Conservation (phyloP, 495 filamentous ascomycete species). For the Daldinia concentrica region DNA sequence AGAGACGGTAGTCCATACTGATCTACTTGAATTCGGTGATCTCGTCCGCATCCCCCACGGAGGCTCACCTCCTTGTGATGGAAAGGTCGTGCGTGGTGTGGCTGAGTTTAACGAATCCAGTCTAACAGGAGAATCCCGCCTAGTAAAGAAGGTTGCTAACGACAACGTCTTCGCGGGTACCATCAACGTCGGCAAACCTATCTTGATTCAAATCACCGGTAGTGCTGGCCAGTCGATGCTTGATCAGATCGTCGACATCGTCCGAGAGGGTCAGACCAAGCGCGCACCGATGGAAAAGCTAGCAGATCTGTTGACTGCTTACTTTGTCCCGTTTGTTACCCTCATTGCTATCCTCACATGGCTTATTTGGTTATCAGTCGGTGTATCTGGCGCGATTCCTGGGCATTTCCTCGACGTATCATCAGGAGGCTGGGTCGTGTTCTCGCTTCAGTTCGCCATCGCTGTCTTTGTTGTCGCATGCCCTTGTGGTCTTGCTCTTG, state of each 20-base stretch:
- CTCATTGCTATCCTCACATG: conserved; percentile 84
- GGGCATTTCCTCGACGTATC: conserved; percentile 69
- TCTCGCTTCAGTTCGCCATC: conserved; percentile 91
- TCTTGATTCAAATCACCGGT: conserved; percentile 75
- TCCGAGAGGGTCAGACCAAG: conserved; percentile 89
- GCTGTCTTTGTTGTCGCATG: conserved; percentile 96
- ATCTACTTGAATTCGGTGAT: conserved; percentile 86
- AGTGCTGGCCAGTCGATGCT: conserved; percentile 84
- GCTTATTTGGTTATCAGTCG: conserved; percentile 82
- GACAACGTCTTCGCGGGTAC: conserved; percentile 87
- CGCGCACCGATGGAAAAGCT: conserved; percentile 87
- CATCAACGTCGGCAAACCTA: conserved; percentile 78
- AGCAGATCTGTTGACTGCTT: conserved; percentile 83
- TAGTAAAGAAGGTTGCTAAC: conserved; percentile 73
- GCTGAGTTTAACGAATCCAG: conserved; percentile 88
- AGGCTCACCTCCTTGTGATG: conserved; percentile 86
- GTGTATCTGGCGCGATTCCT: conserved; percentile 72
- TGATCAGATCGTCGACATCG: conserved; percentile 88
- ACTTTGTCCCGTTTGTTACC: conserved; percentile 89
- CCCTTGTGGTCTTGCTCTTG: conserved; percentile 90
- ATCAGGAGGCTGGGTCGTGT: conserved; percentile 83
- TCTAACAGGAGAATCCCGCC: conserved; percentile 86
- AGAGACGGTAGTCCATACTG: conserved; percentile 64
- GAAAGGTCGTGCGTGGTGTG: conserved; percentile 68
- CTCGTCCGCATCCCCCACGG: conserved; percentile 79